Base-by-base conservation (phyloP, 2,329 filamentous ascomycete genomes). In the Colletotrichum incanum region DNA sequence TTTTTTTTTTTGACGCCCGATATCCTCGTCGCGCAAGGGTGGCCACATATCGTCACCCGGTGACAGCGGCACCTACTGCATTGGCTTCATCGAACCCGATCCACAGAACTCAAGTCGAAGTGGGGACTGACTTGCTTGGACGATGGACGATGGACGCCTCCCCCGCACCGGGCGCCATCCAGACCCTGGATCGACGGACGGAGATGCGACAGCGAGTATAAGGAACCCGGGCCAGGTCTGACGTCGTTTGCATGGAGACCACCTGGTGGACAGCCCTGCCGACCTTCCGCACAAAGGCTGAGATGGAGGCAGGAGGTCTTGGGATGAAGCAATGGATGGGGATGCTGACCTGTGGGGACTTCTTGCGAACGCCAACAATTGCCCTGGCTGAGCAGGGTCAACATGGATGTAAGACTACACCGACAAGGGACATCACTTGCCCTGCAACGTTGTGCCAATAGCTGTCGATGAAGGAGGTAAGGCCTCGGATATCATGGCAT, bases 241-340 rank as follows among this genome's bases (percentile, higher is more conserved):
- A 71, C 62, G 67, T 71, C 67, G 63, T 71, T 59, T 65, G 34
- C 54, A 52, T 59, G 52, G 31, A 50, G 34, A 34, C 63, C 9
- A 31, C 31, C 41, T 7, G 16, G 18, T 26, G 26, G 14, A 14
- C 23, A 11, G 18, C 18, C 28, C 26, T 49, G 39, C 63, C 63
- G 37, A 45, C 50, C 16, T 52, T 43, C 45, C 41, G 39, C n/a
- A 12, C 16, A 37, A n/a, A 41, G 14, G 14, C 28, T 14, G n/a
- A 23, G 11, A 4, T 5, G 8, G 31, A 14, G 20, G 23, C 2
- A 5, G 23, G 45, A 18, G 2, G 28, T 39, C 26, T 47, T 59
- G 47, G 45, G 39, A 66, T 55, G 67, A 60, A 39, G 62, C 23
- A 70, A 52, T 59, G 23, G 34, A 56, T 37, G 52, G 23, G 47